Evolutionary conservation across 2,329 filamentous ascomycete species (phyloP).

Genomic region (Aschersonia sp.): DNA sequence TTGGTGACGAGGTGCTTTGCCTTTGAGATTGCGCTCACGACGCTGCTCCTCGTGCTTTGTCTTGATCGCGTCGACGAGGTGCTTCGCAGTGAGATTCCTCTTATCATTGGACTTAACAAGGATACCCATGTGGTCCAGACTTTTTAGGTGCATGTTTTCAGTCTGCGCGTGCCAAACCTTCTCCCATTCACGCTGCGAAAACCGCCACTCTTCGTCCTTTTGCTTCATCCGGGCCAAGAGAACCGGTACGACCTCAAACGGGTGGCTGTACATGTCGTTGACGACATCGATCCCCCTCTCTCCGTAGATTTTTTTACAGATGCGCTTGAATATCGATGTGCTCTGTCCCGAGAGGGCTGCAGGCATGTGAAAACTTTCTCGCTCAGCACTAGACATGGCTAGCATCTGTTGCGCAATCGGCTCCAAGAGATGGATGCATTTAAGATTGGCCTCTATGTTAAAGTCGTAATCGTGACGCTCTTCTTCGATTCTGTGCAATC

Average conservation of each 20-base stretch:
- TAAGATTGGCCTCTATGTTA: constrained; percentile 88
- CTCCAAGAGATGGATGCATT: constrained; percentile 91
- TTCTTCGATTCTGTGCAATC: constrained; percentile 89
- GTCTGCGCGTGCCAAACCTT: constrained; percentile 98
- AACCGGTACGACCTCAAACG: constrained; percentile 77
- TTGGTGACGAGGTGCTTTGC: constrained; percentile 52
- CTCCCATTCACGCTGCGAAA: constrained; percentile 94
- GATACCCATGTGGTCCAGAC: constrained; percentile 91
- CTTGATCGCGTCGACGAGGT: constrained; percentile 79
- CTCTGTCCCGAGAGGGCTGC: constrained; percentile 80
- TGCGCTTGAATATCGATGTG: constrained; percentile 90
- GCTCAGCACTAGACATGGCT: constrained; percentile 59
- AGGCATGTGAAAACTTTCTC: constrained; percentile 64
- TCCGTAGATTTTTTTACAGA: constrained; percentile 95
- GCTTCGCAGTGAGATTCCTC: constrained; percentile 78
- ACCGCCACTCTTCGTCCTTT: constrained; percentile 95
- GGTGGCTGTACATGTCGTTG: constrained; percentile 69
- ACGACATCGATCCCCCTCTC: constrained; percentile 77
- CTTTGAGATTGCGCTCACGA: constrained; percentile 50
- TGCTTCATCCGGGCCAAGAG: constrained; percentile 82
- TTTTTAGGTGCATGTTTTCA: constrained; percentile 87
- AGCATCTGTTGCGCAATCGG: constrained; percentile 85
- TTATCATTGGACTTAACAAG: constrained; percentile 82
- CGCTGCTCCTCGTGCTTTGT: constrained; percentile 86
- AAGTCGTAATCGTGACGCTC: constrained; percentile 98